Conservation (phyloP, 1,284 basidiomycete genomes). For the Stygiomarasmius scandens region DNA sequence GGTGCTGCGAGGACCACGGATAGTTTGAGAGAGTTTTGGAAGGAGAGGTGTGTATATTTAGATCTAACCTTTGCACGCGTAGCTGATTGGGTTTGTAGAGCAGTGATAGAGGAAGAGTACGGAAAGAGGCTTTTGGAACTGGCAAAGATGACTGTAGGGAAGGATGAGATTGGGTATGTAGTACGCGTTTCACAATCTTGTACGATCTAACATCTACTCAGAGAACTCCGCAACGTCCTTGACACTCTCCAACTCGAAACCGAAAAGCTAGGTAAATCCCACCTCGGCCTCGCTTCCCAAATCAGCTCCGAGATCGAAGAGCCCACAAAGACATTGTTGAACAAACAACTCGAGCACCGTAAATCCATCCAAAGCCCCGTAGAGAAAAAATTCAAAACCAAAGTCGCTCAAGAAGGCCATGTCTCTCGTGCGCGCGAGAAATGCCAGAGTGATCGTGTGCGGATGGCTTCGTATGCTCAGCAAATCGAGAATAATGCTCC, state of each 20-base stretch:
- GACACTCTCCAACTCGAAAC: conserved; percentile 65
- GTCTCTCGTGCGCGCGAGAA: conserved; percentile 72
- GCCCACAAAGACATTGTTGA: conserved; percentile 51
- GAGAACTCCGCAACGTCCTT: conserved; percentile 60
- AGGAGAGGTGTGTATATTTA: conserved; percentile 59
- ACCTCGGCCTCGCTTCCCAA: conserved; percentile 53
- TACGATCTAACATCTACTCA: too few relatives aligned
- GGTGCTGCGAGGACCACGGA: conserved; percentile 67
- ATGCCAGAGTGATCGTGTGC: conserved; percentile 75
- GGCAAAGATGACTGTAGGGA: conserved; percentile 59
- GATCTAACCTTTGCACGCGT: too few relatives aligned
- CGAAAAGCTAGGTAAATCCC: conserved; percentile 57
- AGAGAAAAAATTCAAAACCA: conserved; percentile 68
- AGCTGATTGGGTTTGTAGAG: too few relatives aligned
- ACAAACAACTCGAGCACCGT: conserved; percentile 54
- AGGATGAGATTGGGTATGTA: conserved; percentile 69
- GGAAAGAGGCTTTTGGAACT: conserved; percentile 68
- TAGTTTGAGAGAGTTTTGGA: conserved; percentile 73
- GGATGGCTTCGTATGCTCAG: conserved; percentile 76
- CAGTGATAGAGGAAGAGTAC: conserved; percentile 77
- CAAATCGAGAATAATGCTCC: conserved; percentile 67
- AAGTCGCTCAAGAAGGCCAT: conserved; percentile 63
- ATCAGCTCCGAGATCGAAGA: conserved; percentile 65
- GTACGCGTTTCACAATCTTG: background rate
- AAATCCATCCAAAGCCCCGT: conserved; percentile 53